Evolutionary conservation across 495 filamentous ascomycete genomes (phyloP).

Genomic region (Letharia lupina): DNA sequence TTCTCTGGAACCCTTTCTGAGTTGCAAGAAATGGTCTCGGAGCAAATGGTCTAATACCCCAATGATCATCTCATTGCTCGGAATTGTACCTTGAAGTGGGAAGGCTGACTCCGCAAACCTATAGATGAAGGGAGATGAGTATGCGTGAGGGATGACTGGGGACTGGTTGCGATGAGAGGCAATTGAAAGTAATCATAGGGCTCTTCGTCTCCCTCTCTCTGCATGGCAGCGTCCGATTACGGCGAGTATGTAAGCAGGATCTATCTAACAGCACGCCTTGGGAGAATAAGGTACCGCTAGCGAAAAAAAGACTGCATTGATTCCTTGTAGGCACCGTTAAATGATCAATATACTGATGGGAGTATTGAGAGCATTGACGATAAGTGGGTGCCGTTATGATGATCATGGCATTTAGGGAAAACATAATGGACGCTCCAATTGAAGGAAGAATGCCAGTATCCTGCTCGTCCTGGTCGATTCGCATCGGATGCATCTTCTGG

Average conservation of each 20-base stretch:
- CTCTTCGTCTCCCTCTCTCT: background rate
- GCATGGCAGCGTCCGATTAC: background rate
- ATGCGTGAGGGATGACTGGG: slow-evolving; percentile 12
- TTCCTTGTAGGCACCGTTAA: slow-evolving; percentile 52
- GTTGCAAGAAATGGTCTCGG: background rate
- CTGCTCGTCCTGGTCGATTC: too few relatives aligned
- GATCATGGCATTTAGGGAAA: background rate
- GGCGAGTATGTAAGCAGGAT: slow-evolving; percentile 46
- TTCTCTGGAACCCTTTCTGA: too few relatives aligned
- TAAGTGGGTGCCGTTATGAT: slow-evolving; percentile 41
- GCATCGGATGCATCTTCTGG: too few relatives aligned
- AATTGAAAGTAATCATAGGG: background rate
- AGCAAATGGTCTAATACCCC: background rate
- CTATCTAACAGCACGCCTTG: slow-evolving; percentile 68
- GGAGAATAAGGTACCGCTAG: slow-evolving; percentile 59
- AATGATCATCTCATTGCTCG: background rate
- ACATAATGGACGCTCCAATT: background rate
- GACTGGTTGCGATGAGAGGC: background rate
- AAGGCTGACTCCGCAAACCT: background rate
- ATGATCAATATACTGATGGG: slow-evolving; percentile 52
- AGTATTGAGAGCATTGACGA: slow-evolving; percentile 46
- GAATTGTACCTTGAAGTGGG: background rate
- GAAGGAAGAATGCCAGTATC: background rate
- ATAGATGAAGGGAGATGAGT: slow-evolving; percentile 28
- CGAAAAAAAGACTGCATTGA: slow-evolving; percentile 53